A percentile compares a stretch with the other conserved stretches of the same genome.
Conservation (phyloP, 495 filamentous ascomycete genomes). For the Penicillium salamii region DNA sequence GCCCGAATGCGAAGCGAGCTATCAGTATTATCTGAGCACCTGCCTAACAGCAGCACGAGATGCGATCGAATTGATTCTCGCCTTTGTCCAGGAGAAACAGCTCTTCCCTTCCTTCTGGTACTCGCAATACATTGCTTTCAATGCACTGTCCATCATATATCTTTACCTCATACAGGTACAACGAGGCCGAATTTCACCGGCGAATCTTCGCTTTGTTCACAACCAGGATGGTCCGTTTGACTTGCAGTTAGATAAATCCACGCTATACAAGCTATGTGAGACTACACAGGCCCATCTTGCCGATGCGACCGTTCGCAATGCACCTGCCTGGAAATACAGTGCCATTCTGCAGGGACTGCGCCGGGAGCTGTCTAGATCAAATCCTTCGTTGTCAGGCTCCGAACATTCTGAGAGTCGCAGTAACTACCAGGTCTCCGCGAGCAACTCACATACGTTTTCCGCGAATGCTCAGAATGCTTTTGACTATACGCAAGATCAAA, state of each 20-base stretch:
- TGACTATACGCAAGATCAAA: no score
- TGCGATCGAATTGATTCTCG: slow-evolving; percentile 22
- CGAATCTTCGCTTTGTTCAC: background rate
- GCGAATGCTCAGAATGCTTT: no score
- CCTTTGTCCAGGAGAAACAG: slow-evolving; percentile 21
- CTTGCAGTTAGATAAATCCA: slow-evolving; percentile 9
- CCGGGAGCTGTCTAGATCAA: slow-evolving; percentile 13
- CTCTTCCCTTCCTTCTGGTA: slow-evolving; percentile 29
- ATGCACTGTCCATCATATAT: slow-evolving; percentile 29
- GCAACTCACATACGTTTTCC: no score
- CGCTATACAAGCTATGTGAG: slow-evolving; percentile 18
- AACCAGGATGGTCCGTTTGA: background rate
- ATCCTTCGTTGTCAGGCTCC: background rate
- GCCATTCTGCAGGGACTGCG: slow-evolving; percentile 24
- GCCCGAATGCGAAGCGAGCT: slow-evolving; percentile 13
- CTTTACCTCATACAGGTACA: slow-evolving; percentile 25
- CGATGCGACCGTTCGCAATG: slow-evolving; percentile 24
- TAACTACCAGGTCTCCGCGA: no score
- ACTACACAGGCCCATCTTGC: slow-evolving; percentile 24
- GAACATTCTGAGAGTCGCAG: background rate
- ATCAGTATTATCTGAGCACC: slow-evolving; percentile 12
- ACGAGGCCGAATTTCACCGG: slow-evolving; percentile 15
- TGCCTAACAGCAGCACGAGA: slow-evolving; percentile 21
- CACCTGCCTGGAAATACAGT: slow-evolving; percentile 28
- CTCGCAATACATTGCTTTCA: slow-evolving; percentile 31